These are phyloP conservation scores for Hyaloscypha bicolor DNA, from an alignment of 495 filamentous ascomycete species.

Conservation along the genomic window DNA sequence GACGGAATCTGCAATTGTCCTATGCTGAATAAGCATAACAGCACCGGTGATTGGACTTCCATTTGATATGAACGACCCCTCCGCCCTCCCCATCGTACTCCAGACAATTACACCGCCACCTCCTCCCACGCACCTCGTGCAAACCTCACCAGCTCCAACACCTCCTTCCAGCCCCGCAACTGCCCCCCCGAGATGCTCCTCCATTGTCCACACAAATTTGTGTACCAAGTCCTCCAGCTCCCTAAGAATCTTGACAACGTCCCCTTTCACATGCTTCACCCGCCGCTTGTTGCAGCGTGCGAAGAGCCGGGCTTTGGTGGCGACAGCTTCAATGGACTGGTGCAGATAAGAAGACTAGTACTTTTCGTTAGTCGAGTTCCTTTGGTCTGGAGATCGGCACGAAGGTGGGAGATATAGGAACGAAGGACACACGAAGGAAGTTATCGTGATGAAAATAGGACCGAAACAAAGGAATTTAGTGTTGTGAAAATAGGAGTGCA, in stretches of 20 bases:
- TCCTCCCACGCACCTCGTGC: neutral
- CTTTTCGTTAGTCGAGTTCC: neutral
- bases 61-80: neutral
- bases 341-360: neutral
- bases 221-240: neutral
- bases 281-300: neutral
- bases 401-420: neutral
- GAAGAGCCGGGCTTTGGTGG: neutral
- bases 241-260: neutral
- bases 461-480: too few relatives aligned
- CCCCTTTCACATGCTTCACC: neutral
- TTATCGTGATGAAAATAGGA: neutral
- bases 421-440: neutral
- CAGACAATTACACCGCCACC: neutral
- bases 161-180: neutral
- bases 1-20: too few relatives aligned
- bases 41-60: neutral
- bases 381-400: neutral
- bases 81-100: neutral
- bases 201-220: neutral
- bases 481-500: neutral
- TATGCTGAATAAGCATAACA: too few relatives aligned
- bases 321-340: neutral
- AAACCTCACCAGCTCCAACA: neutral
- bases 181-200: neutral